Percentiles rank a stretch among this genome's conserved stretches.
Evolutionary conservation across 1,139 yeast species (phyloP).

Genomic region (Chernovozyma sophiae-reginae): DNA sequence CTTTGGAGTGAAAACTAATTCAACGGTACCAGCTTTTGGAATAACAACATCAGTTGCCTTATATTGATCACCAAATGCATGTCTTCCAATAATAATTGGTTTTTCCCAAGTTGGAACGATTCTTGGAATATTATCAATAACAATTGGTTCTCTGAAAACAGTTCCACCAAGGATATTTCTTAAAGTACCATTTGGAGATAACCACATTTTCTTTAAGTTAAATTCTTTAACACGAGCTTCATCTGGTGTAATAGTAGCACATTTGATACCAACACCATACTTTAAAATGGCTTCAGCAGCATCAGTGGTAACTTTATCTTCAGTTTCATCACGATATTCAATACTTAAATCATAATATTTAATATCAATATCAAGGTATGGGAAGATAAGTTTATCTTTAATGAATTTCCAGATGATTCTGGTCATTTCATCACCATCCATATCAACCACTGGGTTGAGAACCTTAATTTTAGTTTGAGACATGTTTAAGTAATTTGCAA

Average conservation of each 20-base stretch:
- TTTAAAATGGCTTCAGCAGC: constrained; percentile 87
- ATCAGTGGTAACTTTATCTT: constrained; percentile 83
- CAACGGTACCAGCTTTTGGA: constrained; percentile 75
- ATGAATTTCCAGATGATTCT: constrained; percentile 88
- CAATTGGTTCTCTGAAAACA: constrained; percentile 94
- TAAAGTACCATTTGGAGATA: constrained; percentile 94
- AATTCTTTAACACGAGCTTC: constrained; percentile 93
- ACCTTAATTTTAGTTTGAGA: constrained; percentile 60
- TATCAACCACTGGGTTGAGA: constrained; percentile 84
- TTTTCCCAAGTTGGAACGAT: constrained; percentile 91
- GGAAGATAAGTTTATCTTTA: constrained; percentile 75
- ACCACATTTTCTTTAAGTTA: constrained; percentile 91
- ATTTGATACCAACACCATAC: constrained; percentile 90
- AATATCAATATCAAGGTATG: constrained; percentile 82
- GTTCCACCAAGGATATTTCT: constrained; percentile 95
- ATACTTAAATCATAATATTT: constrained; percentile 90
- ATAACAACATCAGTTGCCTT: constrained; percentile 84
- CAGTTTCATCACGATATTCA: constrained; percentile 78
- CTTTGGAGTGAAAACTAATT: constrained; percentile 72
- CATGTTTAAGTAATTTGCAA: constrained; percentile 8
- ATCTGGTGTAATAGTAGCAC: constrained; percentile 98
- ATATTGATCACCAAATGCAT: constrained; percentile 96
- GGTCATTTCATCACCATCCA: constrained; percentile 97
- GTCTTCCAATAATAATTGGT: constrained; percentile 95
- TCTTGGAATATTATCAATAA: constrained; percentile 83